Percentiles rank a stretch among this genome's conserved stretches.
phyloP scores from a whole-genome alignment of 768 basidiomycete species.

The Naganishia vishniacii region DNA sequence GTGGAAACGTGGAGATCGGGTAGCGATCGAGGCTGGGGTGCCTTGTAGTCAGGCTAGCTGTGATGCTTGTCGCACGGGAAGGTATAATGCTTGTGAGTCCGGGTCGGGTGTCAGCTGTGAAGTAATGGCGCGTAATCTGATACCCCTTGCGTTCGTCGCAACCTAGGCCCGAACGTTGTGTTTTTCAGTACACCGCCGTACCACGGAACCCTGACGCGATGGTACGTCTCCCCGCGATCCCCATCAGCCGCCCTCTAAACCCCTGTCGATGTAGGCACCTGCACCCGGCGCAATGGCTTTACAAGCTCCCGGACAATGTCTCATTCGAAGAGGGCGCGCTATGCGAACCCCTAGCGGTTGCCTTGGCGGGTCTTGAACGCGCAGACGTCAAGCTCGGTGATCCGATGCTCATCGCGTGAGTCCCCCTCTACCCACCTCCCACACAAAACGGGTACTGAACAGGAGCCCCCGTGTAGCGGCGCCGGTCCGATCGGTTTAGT shows the following conservation, averaged over 20 bases:
- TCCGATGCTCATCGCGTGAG: constrained; percentile 49
- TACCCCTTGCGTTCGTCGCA: too few species aligned
- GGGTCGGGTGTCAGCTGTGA: not conserved
- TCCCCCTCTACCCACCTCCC: not conserved
- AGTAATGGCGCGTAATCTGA: too few species aligned
- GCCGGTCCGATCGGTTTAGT: constrained; percentile 52
- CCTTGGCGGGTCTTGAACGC: constrained; percentile 50
- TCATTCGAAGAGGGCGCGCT: constrained; percentile 50
- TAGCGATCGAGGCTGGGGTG: constrained; percentile 45
- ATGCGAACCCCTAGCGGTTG: constrained; percentile 51
- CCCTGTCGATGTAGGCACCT: constrained; percentile 28
- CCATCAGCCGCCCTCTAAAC: constrained; percentile 31
- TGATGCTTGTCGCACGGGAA: constrained; percentile 47
- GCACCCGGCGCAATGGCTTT: constrained; percentile 50
- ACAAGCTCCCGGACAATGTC: constrained; percentile 49
- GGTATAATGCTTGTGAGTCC: constrained; percentile 51
- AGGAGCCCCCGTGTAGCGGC: constrained; percentile 35
- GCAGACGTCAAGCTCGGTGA: constrained; percentile 49
- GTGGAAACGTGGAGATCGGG: constrained; percentile 46
- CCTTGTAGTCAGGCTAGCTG: constrained; percentile 47
- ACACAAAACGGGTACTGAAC: not conserved
- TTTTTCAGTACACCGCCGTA: constrained; percentile 52
- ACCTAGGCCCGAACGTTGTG: constrained; percentile 47
- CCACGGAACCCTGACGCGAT: constrained; percentile 49
- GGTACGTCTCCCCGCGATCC: not conserved